Base-by-base conservation (phyloP, 2,329 filamentous ascomycete species). In the Cryphonectria parasitica region DNA sequence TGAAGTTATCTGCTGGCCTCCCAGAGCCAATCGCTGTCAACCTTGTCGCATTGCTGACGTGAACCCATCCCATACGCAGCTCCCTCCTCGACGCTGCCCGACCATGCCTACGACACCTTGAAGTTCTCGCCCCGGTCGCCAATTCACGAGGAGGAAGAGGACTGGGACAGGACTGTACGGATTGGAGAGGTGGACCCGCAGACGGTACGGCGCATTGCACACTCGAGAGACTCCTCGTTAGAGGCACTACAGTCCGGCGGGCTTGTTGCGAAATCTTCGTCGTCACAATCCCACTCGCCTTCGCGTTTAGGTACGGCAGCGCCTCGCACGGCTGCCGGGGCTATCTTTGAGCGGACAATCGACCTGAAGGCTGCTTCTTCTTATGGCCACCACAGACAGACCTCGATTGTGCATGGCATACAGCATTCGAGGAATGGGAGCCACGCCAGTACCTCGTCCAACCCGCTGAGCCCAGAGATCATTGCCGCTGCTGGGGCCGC, bases 391-490 rank as follows among this genome's bases (percentile, higher is more conserved):
- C 94, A 98, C 82, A 91, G 96, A 69, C 94, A 99, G 83, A 97
- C 95, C 0, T 98, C 95, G 64, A 98, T 98, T 76, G 95, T 98
- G 70, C 93, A 98, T 89, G 95, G 96, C 77, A 91, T 97, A 75
- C 95, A 97, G 80, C 96, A 99, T 88, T 89, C 89, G 76, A 87
- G 95, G 82, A 97, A 97, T 87, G 92, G 94, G 76, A 98, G 95
- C 82, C 89, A 92, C 77, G 89, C 90, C 74, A 94, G 93, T 79
- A 89, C 92, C 69, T 89, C 91, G 49, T 91, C 91, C 39, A 97
- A 92, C 80, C 95, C 95, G 71, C 85, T 98, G 77, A 97, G 93
- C 80, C 93, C 94, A 68, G 92, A 97, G 80, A 90, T 94, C 80
- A 94, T 95, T 77, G 90, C 92, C 68, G 89, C 90, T 61, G 89